phyloP scores from a whole-genome alignment of 352 stramenopile species.

The Pythium apleroticum region DNA sequence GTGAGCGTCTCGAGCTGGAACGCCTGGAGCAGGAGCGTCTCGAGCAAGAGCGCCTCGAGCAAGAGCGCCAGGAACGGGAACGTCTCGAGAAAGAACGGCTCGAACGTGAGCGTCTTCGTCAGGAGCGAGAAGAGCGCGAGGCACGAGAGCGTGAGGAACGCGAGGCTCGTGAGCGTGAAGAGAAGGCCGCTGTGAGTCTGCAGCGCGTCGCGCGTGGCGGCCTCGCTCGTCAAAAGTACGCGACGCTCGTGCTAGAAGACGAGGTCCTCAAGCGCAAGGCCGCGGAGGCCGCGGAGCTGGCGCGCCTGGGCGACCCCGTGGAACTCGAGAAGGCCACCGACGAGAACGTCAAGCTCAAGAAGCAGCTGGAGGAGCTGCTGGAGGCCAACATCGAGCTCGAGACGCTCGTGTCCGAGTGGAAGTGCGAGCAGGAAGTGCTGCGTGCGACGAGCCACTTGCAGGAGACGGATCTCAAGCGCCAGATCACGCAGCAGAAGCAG shows the following conservation, averaged over 20 bases:
- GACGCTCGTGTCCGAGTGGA: conserved; percentile 53
- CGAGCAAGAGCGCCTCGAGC: conserved; percentile 18
- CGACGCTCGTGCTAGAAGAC: conserved; percentile 49
- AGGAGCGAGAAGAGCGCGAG: conserved; percentile 35
- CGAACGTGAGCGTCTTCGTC: conserved; percentile 34
- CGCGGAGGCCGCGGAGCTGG: neutral
- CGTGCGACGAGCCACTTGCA: conserved; percentile 57
- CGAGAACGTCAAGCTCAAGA: conserved; percentile 56
- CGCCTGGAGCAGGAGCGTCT: neutral
- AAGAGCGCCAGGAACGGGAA: conserved; percentile 16
- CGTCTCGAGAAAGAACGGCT: conserved; percentile 40
- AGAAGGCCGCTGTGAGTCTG: conserved; percentile 42
- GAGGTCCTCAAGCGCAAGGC: conserved; percentile 18
- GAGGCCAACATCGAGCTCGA: conserved; percentile 62
- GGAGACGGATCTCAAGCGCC: conserved; percentile 56
- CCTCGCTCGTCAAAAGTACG: conserved; percentile 38
- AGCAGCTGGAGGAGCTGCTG: conserved; percentile 59
- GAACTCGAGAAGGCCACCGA: conserved; percentile 44
- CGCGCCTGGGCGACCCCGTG: conserved; percentile 12
- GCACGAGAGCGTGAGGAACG: conserved; percentile 22
- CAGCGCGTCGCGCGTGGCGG: conserved; percentile 39
- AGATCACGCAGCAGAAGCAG: conserved; percentile 48
- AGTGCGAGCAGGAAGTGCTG: conserved; percentile 52
- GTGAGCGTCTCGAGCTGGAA: neutral
- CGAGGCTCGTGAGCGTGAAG: conserved; percentile 30